A percentile compares a stretch with the other conserved stretches of the same genome.
phyloP scores from a whole-genome alignment of 2,329 filamentous ascomycete genomes.

The Ophiocordyceps camponoti-leonardi region DNA sequence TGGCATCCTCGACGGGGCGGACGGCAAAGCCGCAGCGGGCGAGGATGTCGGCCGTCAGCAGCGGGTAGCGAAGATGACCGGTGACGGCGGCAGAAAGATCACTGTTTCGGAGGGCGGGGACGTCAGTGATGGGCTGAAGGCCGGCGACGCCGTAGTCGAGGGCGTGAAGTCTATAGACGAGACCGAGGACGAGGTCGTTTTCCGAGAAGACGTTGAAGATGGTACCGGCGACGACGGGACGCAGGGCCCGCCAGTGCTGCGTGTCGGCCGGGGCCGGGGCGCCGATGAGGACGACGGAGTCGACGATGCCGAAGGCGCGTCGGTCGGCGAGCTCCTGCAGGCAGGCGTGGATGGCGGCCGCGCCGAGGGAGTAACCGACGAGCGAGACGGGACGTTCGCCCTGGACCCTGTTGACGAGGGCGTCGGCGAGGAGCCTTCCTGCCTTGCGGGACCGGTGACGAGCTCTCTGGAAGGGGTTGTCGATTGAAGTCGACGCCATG shows the following conservation, averaged over 20 bases:
- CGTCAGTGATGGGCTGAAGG: slow-evolving; percentile 51
- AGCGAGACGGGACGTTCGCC: slow-evolving; percentile 68
- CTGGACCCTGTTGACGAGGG: slow-evolving; percentile 64
- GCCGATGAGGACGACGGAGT: slow-evolving; percentile 70
- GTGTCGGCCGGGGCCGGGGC: slow-evolving; percentile 57
- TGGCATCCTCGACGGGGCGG: slow-evolving; percentile 26
- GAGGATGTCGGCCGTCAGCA: slow-evolving; percentile 32
- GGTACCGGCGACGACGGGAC: slow-evolving; percentile 62
- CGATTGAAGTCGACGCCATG: slow-evolving; percentile 44
- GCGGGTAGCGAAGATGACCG: slow-evolving; percentile 35
- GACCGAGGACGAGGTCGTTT: slow-evolving; percentile 75
- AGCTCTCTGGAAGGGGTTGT: slow-evolving; percentile 69
- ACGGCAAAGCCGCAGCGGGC: slow-evolving; percentile 32
- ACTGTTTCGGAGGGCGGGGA: slow-evolving; percentile 46
- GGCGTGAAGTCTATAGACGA: slow-evolving; percentile 71
- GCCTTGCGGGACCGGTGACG: slow-evolving; percentile 66
- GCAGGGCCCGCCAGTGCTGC: slow-evolving; percentile 58
- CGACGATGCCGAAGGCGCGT: slow-evolving; percentile 66
- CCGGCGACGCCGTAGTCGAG: slow-evolving; percentile 74
- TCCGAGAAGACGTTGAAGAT: slow-evolving; percentile 79
- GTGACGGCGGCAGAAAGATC: slow-evolving; percentile 34
- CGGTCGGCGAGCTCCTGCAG: slow-evolving; percentile 60
- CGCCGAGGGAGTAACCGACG: slow-evolving; percentile 68
- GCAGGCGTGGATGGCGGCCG: slow-evolving; percentile 68
- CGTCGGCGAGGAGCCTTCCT: slow-evolving; percentile 63